Evolutionary conservation across 2,329 filamentous ascomycete genomes (phyloP).

Genomic region (Fusarium nurragi): DNA sequence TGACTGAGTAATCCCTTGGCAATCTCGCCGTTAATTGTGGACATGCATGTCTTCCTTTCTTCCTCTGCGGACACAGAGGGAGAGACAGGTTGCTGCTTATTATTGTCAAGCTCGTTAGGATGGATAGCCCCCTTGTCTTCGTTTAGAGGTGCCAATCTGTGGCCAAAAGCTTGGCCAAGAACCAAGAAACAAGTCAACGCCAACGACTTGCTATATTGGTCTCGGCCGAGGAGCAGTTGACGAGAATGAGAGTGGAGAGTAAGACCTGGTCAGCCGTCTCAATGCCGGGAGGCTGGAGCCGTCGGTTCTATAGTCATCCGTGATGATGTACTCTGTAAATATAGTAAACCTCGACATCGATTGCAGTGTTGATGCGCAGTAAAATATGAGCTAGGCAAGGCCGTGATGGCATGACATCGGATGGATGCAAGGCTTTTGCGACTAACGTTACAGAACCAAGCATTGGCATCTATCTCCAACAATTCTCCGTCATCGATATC

Average conservation of each 20-base stretch:
- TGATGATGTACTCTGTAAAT: background rate
- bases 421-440: constrained; percentile 13
- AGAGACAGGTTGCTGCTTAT: constrained; percentile 19
- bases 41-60: constrained; percentile 4
- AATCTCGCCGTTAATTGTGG: constrained; percentile 29
- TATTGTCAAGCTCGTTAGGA: constrained; percentile 21
- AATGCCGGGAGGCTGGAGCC: too few relatives aligned
- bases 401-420: background rate
- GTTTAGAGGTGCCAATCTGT: constrained; percentile 18
- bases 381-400: constrained; percentile 3
- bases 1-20: constrained; percentile 29
- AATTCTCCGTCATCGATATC: constrained; percentile 16
- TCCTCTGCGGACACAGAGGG: background rate
- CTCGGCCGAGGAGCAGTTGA: constrained; percentile 11
- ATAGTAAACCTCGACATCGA: background rate
- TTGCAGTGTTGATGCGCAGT: constrained; percentile 4
- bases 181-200: constrained; percentile 7
- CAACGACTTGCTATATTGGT: background rate
- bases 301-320: background rate
- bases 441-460: constrained; percentile 27
- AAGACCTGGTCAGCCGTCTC: too few relatives aligned
- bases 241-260: background rate
- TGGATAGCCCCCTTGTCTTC: constrained; percentile 2
- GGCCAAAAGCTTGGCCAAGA: constrained; percentile 25
- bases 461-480: constrained; percentile 15